Evolutionary conservation across 192 early-diverging fungal species (phyloP), one percentile per base, ranked within the genome.

Genomic region (Backusella tuberculispora): DNA sequence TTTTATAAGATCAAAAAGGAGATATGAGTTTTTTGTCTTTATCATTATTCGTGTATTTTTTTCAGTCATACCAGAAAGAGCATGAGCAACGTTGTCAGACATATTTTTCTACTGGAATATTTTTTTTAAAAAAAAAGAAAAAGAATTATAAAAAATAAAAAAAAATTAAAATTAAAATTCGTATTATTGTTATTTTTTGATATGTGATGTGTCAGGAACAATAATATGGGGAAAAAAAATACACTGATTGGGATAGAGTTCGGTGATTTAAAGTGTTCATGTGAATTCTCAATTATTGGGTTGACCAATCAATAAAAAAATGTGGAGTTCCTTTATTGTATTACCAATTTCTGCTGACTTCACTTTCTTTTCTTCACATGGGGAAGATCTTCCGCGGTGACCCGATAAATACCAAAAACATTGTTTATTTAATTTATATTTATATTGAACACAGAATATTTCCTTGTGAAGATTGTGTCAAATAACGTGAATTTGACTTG

Each of bases 11-110:
- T 19, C 15, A 19, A 40, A 74, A 75, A 63, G n/a, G n/a, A 63
- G 63, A 48, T 2, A 60, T 41, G 13, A 21, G 38, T 48, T 65
- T 65, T 29, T 5, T 69, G 10, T 48, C 14, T 47, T 17, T 48
- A 43, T 5, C 6, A 21, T 50, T 17, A 6, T 24, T 24, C n/a
- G 8, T 26, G 17, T 12, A 9, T 29, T 41, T n/a, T 53, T 63
- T 15, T 29, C 13, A n/a, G 40, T 38, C 79, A 56, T 81, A 88
- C 88, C 93, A 65, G 90, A 83, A 42, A 94, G 81, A 44, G 93
- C 92, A 83, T 94, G 93, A 67, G 91, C 92, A 63, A 93, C 89
- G 86, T 92, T 92, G 79, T 94, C 92, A 63, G 89, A 90, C 93
- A 94, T 94, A 12, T 10, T 75, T 76, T 38, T 47, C 77, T 68